phyloP scores from a whole-genome alignment of 2,329 filamentous ascomycete species.

The Xylaria sp. region DNA sequence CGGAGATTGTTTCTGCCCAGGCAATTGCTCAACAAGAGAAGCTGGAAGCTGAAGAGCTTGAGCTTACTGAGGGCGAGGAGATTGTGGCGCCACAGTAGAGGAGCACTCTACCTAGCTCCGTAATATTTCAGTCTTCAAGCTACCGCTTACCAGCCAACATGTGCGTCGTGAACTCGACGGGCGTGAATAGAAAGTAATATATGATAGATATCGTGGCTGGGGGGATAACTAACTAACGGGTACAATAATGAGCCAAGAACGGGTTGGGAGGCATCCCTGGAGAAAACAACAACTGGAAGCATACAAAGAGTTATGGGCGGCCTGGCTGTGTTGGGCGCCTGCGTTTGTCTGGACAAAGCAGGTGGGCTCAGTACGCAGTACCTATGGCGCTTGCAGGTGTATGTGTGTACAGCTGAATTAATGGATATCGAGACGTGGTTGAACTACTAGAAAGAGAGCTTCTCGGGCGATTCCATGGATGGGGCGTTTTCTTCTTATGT shows the following conservation, averaged over 20 bases:
- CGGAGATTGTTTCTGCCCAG: constrained; percentile 96
- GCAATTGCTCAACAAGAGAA: constrained; percentile 94
- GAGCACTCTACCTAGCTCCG: constrained; percentile 19
- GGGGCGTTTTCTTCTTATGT: constrained; percentile 21
- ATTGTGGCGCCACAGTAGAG: constrained; percentile 27
- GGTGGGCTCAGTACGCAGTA: constrained; percentile 1
- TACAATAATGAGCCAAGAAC: constrained; percentile 16
- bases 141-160: constrained; percentile 16
- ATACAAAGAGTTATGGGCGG: neutral
- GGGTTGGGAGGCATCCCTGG: constrained; percentile 6
- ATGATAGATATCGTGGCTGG: constrained; percentile 20
- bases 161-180: constrained; percentile 17
- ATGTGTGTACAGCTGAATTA: constrained; percentile 20
- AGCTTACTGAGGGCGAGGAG: constrained; percentile 32
- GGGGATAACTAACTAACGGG: constrained; percentile 4
- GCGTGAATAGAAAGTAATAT: constrained; percentile 18
- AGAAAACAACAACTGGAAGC: neutral
- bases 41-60: constrained; percentile 46
- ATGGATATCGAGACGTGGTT: constrained; percentile 32
- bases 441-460: constrained; percentile 27
- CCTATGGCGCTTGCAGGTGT: neutral
- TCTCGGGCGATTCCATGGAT: constrained; percentile 23
- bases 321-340: constrained; percentile 1
- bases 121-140: constrained; percentile 17
- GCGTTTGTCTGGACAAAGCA: constrained; percentile 15